Evolutionary conservation across 2,329 filamentous ascomycete genomes (phyloP).

Genomic region (Dryadomyces quercivorus): DNA sequence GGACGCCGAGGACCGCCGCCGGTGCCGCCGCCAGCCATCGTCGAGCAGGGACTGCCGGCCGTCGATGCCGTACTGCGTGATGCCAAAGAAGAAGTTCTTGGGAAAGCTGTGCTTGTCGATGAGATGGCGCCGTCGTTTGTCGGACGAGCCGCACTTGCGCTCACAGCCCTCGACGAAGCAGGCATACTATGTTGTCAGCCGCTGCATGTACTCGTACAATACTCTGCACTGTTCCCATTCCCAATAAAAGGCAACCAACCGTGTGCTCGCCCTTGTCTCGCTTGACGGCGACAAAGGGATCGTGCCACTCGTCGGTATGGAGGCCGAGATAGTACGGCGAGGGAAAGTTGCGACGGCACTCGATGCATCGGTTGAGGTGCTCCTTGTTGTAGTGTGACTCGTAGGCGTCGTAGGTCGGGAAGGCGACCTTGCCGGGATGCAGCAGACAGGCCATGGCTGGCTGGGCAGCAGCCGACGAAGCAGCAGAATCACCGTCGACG

Average conservation of each 20-base stretch:
- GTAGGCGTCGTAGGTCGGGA: constrained; percentile 67
- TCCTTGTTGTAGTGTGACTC: constrained; percentile 73
- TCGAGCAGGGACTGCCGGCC: constrained; percentile 66
- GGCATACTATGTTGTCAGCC: constrained; percentile 45
- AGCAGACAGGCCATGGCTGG: constrained; percentile 66
- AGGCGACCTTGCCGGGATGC: constrained; percentile 58
- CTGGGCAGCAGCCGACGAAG: constrained; percentile 12
- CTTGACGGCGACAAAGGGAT: constrained; percentile 60
- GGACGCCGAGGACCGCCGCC: constrained; percentile 34
- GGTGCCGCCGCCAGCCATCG: constrained; percentile 31
- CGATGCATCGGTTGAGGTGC: constrained; percentile 74
- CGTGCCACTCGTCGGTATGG: constrained; percentile 87
- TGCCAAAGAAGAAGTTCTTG: constrained; percentile 73
- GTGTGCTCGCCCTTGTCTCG: constrained; percentile 78
- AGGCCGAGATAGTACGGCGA: constrained; percentile 67
- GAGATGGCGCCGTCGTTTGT: constrained; percentile 77
- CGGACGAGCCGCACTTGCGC: constrained; percentile 66
- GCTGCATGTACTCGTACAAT: background rate
- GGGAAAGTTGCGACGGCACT: constrained; percentile 81
- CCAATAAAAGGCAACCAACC: constrained; percentile 17
- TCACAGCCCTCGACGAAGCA: constrained; percentile 89
- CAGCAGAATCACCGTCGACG: no score
- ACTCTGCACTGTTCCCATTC: background rate
- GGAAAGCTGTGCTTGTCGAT: constrained; percentile 94
- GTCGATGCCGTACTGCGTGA: constrained; percentile 85